phyloP scores from a whole-genome alignment of 2,329 filamentous ascomycete species.

The Cladosporium phlei region DNA sequence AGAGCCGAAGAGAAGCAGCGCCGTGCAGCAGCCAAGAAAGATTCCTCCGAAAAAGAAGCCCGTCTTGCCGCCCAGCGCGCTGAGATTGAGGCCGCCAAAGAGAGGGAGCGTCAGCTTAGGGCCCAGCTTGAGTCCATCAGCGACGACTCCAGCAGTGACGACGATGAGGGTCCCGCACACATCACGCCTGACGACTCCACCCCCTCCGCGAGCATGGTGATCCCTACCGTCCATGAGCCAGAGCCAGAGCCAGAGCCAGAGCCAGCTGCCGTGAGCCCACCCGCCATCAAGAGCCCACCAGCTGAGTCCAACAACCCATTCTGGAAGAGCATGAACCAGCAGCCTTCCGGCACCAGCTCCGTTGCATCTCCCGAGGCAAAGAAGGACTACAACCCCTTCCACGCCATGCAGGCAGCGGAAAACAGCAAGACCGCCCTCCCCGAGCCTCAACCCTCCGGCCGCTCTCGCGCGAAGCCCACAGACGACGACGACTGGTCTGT shows the following conservation, averaged over 20 bases:
- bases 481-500: conserved; percentile 76
- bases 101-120: conserved; percentile 84
- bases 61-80: conserved; percentile 79
- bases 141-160: conserved; percentile 68
- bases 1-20: conserved; percentile 94
- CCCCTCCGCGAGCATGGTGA: conserved; percentile 53
- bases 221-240: conserved; percentile 50
- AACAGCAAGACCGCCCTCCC: conserved; percentile 53
- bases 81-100: conserved; percentile 85
- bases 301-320: conserved; percentile 91
- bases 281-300: conserved; percentile 31
- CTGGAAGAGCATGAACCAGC: conserved; percentile 77
- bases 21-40: conserved; percentile 81
- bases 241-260: too few species aligned
- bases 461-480: conserved; percentile 52
- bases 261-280: conserved; percentile 27
- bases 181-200: conserved; percentile 60
- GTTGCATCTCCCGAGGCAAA: conserved; percentile 34
- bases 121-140: conserved; percentile 76
- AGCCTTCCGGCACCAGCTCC: conserved; percentile 38
- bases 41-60: conserved; percentile 82
- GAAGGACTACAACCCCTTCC: conserved; percentile 91
- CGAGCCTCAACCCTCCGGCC: conserved; percentile 41
- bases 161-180: conserved; percentile 72
- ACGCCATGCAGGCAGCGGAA: conserved; percentile 61